Percentiles rank a stretch among this genome's conserved stretches.
Conservation (phyloP, 2,329 filamentous ascomycete genomes). For the Camptophora hylomeconis region DNA sequence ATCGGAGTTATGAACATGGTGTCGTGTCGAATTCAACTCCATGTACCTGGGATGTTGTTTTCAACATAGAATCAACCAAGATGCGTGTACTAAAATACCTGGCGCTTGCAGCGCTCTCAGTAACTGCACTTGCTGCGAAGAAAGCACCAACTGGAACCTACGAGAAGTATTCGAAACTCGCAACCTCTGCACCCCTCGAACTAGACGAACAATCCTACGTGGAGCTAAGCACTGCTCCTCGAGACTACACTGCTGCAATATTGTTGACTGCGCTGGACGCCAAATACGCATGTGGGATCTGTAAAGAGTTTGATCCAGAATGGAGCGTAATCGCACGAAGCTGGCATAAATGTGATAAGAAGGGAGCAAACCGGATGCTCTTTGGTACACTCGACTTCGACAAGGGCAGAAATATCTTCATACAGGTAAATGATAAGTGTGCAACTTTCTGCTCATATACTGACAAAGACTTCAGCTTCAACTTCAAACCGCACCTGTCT, state of each 20-base stretch:
- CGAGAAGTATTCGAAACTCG: slow-evolving; percentile 53
- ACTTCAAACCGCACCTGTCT: slow-evolving; percentile 84
- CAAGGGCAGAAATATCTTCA: slow-evolving; percentile 71
- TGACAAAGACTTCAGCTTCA: slow-evolving; percentile 72
- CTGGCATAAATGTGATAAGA: slow-evolving; percentile 76
- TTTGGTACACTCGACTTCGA: slow-evolving; percentile 80
- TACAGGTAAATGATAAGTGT: slow-evolving; percentile 51
- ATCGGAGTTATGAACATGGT: too few species aligned
- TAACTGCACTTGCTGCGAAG: slow-evolving; percentile 42
- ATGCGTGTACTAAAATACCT: slow-evolving; percentile 59
- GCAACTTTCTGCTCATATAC: slow-evolving; percentile 2
- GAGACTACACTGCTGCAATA: slow-evolving; percentile 72
- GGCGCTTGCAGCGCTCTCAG: slow-evolving; percentile 48
- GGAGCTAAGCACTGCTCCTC: slow-evolving; percentile 59
- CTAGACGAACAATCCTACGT: slow-evolving; percentile 65
- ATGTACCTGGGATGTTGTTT: too few species aligned
- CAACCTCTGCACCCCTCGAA: slow-evolving; percentile 55
- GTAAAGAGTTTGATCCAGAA: slow-evolving; percentile 83
- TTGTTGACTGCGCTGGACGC: slow-evolving; percentile 76
- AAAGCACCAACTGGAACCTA: slow-evolving; percentile 49
- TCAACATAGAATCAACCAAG: too few species aligned
- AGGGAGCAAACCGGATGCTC: slow-evolving; percentile 56
- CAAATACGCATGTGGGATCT: slow-evolving; percentile 74
- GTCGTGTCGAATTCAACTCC: too few species aligned
- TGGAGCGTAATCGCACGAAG: slow-evolving; percentile 78